These are phyloP conservation scores for Santalum album DNA, from an alignment of 164 flowering plant species.

Conservation along the genomic window DNA sequence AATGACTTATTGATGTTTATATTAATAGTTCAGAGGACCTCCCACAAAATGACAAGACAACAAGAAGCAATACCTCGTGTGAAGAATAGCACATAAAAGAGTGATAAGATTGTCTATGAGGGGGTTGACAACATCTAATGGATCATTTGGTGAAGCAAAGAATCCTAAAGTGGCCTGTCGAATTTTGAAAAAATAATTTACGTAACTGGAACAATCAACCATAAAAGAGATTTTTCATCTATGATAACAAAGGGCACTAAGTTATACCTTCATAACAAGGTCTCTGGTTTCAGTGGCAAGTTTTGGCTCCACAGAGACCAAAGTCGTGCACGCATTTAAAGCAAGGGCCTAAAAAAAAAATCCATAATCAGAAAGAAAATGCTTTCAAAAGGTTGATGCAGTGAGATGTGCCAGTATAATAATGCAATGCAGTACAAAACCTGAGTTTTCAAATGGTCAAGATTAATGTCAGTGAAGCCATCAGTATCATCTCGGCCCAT, in stretches of 20 bases:
- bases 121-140: conserved; percentile 61
- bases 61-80: conserved; percentile 56
- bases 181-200: conserved; percentile 4
- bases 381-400: not conserved
- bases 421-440: conserved; percentile 22
- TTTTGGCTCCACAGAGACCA: conserved; percentile 95
- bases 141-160: conserved; percentile 87
- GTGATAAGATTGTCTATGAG: conserved; percentile 81
- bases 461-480: conserved; percentile 44
- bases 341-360: conserved; percentile 58
- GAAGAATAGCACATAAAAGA: conserved; percentile 87
- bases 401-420: not conserved
- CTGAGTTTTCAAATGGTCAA: conserved; percentile 86
- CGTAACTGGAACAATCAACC: not conserved
- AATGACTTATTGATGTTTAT: too few species aligned
- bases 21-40: not conserved
- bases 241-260: not conserved
- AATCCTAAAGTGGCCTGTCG: conserved; percentile 93
- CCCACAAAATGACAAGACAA: not conserved
- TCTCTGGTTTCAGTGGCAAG: conserved; percentile 80
- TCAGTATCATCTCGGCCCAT: conserved; percentile 90
- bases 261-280: conserved; percentile 74
- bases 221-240: not conserved
- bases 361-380: conserved; percentile 8
- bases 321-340: conserved; percentile 87